These are phyloP conservation scores for Boletus patriciae DNA, from an alignment of 768 basidiomycete genomes.

Conservation along the genomic window DNA sequence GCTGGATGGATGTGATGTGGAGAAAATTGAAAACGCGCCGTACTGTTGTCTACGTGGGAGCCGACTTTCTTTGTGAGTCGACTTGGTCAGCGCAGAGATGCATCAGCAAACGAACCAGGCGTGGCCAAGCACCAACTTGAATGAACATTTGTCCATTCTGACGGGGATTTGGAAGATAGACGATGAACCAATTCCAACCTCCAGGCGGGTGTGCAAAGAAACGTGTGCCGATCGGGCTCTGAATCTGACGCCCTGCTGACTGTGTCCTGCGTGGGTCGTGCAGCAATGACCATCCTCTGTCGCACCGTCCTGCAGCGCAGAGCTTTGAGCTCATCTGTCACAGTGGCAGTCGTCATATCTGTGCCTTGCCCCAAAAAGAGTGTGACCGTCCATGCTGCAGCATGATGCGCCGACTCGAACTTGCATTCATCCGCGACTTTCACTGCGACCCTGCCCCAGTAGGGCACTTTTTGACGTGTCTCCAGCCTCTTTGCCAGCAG, in stretches of 20 bases:
- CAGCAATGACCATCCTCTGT: conserved; percentile 39
- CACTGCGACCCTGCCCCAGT: conserved; percentile 79
- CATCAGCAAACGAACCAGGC: no score
- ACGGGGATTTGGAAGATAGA: no score
- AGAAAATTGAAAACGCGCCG: no score
- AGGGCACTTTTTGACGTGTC: conserved; percentile 6
- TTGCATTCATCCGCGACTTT: conserved; percentile 85
- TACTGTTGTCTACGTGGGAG: no score
- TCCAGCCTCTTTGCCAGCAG: conserved; percentile 69
- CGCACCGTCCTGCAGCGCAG: conserved; percentile 39
- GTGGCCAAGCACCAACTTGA: no score
- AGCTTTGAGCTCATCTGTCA: conserved; percentile 96
- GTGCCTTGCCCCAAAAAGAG: conserved; percentile 87
- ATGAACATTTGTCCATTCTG: no score
- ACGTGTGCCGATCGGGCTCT: conserved; percentile 17
- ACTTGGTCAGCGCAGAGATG: no score
- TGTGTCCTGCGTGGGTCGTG: conserved; percentile 1
- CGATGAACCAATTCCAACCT: no score
- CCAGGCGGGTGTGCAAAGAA: no score
- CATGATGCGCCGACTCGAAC: conserved; percentile 37
- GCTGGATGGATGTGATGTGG: no score
- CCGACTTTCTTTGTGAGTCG: no score
- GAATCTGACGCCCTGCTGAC: conserved; percentile 25
- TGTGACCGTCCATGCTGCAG: conserved; percentile 49
- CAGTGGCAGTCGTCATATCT: conserved; percentile 95